Percentiles rank a stretch among this genome's conserved stretches.
phyloP scores from a whole-genome alignment of 2,329 filamentous ascomycete genomes.

The Fusarium caatingaense region DNA sequence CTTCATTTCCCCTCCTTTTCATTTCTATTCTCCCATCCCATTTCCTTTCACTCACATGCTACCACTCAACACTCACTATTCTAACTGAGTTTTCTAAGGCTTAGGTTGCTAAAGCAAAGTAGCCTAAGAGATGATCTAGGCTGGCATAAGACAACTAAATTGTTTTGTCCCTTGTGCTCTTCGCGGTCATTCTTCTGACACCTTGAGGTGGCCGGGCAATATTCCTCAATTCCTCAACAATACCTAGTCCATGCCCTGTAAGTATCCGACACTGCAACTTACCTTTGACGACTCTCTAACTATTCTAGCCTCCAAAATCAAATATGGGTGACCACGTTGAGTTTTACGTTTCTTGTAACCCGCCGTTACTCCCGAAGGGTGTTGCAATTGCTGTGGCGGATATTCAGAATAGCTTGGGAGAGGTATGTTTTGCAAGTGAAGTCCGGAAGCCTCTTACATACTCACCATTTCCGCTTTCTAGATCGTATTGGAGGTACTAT shows the following conservation, averaged over 20 bases:
- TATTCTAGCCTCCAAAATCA: background rate
- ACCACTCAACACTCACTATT: too few species aligned
- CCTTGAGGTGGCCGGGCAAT: background rate
- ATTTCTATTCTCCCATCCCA: too few species aligned
- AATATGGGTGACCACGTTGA: slow-evolving; percentile 42
- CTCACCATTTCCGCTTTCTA: background rate
- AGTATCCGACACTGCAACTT: background rate
- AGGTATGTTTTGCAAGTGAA: slow-evolving; percentile 23
- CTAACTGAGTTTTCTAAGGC: too few species aligned
- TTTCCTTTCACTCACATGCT: too few species aligned
- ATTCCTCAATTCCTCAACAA: slow-evolving; percentile 21
- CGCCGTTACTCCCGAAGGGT: slow-evolving; percentile 48
- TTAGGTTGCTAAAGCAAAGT: too few species aligned
- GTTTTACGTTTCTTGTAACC: slow-evolving; percentile 52
- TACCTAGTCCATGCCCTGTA: background rate
- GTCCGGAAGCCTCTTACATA: background rate
- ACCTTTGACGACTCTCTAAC: background rate
- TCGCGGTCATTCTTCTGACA: too few species aligned
- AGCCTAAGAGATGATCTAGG: too few species aligned
- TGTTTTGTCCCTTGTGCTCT: too few species aligned
- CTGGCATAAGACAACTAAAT: too few species aligned
- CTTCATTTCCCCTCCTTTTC: background rate
- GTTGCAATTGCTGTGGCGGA: slow-evolving; percentile 44
- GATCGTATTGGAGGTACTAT: slow-evolving; percentile 49
- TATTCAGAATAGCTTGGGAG: slow-evolving; percentile 6